A percentile compares a stretch with the other conserved stretches of the same genome.
Evolutionary conservation across 2,329 filamentous ascomycete species (phyloP).

Genomic region (Colletotrichum sp.): DNA sequence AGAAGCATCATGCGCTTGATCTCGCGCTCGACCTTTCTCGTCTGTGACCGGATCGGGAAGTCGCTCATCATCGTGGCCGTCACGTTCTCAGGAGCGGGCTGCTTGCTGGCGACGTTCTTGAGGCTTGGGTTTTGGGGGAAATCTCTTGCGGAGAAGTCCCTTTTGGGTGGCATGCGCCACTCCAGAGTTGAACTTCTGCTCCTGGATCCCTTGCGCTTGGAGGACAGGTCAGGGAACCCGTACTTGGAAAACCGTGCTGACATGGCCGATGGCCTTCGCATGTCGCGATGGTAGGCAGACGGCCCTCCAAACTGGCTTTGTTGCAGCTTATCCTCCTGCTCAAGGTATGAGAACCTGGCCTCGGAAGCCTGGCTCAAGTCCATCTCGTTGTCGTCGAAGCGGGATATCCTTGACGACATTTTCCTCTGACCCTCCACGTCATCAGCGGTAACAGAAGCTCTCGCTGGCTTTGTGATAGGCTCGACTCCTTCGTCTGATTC

Average conservation of each 20-base stretch:
- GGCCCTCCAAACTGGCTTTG: background rate
- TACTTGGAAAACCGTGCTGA: background rate
- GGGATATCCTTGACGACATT: conserved; percentile 13
- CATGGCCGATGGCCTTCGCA: background rate
- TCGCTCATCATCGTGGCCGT: conserved; percentile 18
- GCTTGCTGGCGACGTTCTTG: background rate
- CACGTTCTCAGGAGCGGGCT: background rate
- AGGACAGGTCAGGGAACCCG: background rate
- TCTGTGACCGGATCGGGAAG: conserved; percentile 24
- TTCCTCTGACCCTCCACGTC: background rate
- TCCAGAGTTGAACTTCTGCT: background rate
- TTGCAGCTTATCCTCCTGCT: conserved; percentile 14
- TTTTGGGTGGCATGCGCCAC: background rate
- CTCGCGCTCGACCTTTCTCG: conserved; percentile 26
- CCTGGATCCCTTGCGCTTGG: background rate
- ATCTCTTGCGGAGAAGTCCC: background rate
- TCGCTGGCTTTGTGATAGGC: background rate
- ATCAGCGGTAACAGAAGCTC: background rate
- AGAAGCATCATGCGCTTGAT: conserved; percentile 38
- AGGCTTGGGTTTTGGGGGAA: conserved; percentile 6
- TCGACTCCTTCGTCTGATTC: background rate
- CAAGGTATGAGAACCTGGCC: conserved; percentile 15
- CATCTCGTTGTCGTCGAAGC: conserved; percentile 7
- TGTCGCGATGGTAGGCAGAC: background rate
- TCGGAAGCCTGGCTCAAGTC: conserved; percentile 17